These are phyloP conservation scores for Aspergillus pseudoglaucus DNA, from an alignment of 2,329 filamentous ascomycete genomes.

Conservation along the genomic window DNA sequence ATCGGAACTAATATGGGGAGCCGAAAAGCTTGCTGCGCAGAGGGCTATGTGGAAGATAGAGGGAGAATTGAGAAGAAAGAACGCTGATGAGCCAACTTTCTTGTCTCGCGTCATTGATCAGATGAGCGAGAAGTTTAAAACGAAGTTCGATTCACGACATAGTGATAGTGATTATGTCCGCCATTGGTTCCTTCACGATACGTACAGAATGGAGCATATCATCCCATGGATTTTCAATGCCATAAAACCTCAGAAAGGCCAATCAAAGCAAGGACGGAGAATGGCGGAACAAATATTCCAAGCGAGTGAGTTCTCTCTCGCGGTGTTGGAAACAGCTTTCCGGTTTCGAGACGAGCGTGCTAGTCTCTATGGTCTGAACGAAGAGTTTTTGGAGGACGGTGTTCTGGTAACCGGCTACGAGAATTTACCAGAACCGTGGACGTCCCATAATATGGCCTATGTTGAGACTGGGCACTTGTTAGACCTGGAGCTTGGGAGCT, in stretches of 20 bases:
- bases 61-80: slow-evolving; percentile 59
- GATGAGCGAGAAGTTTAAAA: slow-evolving; percentile 71
- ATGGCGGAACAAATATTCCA: slow-evolving; percentile 51
- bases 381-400: slow-evolving; percentile 60
- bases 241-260: slow-evolving; percentile 64
- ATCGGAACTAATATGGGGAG: slow-evolving; percentile 80
- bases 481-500: slow-evolving; percentile 36
- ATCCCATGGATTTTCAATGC: slow-evolving; percentile 73
- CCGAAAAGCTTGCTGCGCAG: slow-evolving; percentile 82
- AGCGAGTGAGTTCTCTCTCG: slow-evolving; percentile 67
- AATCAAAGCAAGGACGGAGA: slow-evolving; percentile 46
- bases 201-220: slow-evolving; percentile 65
- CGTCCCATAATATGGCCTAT: slow-evolving; percentile 50
- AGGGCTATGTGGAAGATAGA: slow-evolving; percentile 73
- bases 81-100: slow-evolving; percentile 59
- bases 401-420: slow-evolving; percentile 60
- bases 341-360: slow-evolving; percentile 67
- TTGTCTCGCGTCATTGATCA: slow-evolving; percentile 68
- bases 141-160: slow-evolving; percentile 54
- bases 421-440: slow-evolving; percentile 77
- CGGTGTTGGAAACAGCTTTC: slow-evolving; percentile 57
- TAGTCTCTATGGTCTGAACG: slow-evolving; percentile 63
- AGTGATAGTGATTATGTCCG: slow-evolving; percentile 73
- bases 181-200: slow-evolving; percentile 78
- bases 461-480: slow-evolving; percentile 33